Percentiles rank a stretch among this genome's conserved stretches.
Conservation (phyloP, 805 yeast species). For the Schwanniomyces yamadae region DNA sequence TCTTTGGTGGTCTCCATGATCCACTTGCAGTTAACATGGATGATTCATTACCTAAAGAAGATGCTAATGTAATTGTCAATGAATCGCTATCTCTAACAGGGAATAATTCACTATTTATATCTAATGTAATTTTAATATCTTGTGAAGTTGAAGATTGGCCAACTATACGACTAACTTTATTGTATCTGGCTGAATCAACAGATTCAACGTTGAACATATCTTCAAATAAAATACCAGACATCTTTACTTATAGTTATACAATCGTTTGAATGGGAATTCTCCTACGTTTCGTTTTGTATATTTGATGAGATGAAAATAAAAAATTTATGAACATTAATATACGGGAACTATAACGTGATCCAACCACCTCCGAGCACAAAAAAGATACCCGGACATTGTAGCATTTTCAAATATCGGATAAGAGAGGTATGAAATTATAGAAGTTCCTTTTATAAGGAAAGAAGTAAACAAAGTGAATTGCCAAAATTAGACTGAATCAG, state of each 20-base stretch:
- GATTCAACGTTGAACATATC: conserved; percentile 86
- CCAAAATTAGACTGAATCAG: conserved; percentile 6
- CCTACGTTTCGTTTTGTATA: no score
- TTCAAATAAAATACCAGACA: conserved; percentile 77
- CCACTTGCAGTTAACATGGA: conserved; percentile 51
- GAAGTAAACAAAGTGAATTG: conserved; percentile 6
- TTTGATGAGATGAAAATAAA: background rate
- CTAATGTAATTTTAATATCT: conserved; percentile 81
- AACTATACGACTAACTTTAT: conserved; percentile 84
- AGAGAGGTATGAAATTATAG: background rate
- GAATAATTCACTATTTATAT: conserved; percentile 87
- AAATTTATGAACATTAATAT: conserved; percentile 2
- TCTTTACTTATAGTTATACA: conserved; percentile 11
- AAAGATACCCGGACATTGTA: background rate
- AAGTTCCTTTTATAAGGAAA: background rate
- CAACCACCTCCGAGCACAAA: background rate
- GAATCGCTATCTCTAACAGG: conserved; percentile 78
- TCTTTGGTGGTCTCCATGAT: conserved; percentile 81
- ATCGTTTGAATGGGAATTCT: no score
- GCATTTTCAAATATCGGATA: background rate
- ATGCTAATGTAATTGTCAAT: conserved; percentile 82
- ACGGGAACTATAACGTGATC: no score
- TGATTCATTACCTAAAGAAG: conserved; percentile 57
- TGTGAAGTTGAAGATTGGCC: conserved; percentile 81
- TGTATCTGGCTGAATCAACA: conserved; percentile 86